A percentile compares a stretch with the other conserved stretches of the same genome.
phyloP scores from a whole-genome alignment of 2,329 filamentous ascomycete species.

The Colletotrichum tabaci region DNA sequence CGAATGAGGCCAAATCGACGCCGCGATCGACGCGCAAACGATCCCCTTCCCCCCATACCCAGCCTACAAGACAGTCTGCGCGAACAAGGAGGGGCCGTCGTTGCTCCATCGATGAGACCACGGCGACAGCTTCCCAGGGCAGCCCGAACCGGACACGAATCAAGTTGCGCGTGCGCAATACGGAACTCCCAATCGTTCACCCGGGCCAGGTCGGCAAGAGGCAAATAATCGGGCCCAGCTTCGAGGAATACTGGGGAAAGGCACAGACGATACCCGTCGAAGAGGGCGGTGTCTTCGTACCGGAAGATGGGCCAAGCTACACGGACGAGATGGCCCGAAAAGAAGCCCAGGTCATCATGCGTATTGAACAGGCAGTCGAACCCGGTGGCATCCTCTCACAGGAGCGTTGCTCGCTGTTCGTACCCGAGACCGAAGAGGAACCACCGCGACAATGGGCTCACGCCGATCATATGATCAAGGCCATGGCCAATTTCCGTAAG shows the following conservation, averaged over 20 bases:
- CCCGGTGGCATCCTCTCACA: conserved; percentile 82
- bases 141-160: conserved; percentile 58
- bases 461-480: conserved; percentile 85
- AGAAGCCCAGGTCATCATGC: conserved; percentile 79
- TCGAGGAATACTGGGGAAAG: conserved; percentile 71
- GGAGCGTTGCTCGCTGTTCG: conserved; percentile 79
- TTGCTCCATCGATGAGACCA: conserved; percentile 49
- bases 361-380: conserved; percentile 80
- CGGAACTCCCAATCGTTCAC: conserved; percentile 71
- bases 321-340: conserved; percentile 74
- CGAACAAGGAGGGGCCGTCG: conserved; percentile 62
- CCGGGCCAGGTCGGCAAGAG: conserved; percentile 70
- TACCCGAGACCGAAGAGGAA: conserved; percentile 80
- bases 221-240: conserved; percentile 66
- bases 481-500: conserved; percentile 84
- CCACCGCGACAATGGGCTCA: conserved; percentile 88
- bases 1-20: conserved; percentile 50
- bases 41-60: conserved; percentile 58
- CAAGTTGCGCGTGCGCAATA: conserved; percentile 63
- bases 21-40: conserved; percentile 56
- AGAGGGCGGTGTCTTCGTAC: conserved; percentile 69
- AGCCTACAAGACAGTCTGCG: conserved; percentile 56
- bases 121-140: conserved; percentile 38
- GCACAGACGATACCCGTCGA: conserved; percentile 68
- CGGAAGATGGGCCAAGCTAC: conserved; percentile 70